phyloP scores from a whole-genome alignment of 2,329 filamentous ascomycete species.

The Cadophora sp. region DNA sequence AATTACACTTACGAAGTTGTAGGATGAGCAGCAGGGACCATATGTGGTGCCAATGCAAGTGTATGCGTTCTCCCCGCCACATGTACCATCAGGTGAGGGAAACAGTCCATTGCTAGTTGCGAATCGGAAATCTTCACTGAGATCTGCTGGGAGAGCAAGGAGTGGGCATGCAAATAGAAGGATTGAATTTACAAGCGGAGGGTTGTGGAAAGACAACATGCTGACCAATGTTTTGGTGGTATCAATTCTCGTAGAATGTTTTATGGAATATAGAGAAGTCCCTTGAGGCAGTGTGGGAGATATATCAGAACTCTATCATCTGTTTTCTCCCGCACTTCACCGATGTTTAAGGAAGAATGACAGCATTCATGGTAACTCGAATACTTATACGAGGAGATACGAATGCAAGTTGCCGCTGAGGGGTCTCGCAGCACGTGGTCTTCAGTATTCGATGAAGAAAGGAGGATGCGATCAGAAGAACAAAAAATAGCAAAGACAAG shows the following conservation, averaged over 20 bases:
- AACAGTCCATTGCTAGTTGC: not conserved
- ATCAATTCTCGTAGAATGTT: too few relatives aligned
- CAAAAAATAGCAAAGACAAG: too few relatives aligned
- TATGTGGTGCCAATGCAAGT: slow-evolving; percentile 17
- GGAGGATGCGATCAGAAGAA: not conserved
- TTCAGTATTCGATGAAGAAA: not conserved
- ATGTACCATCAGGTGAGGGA: slow-evolving; percentile 19
- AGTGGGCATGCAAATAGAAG: not conserved
- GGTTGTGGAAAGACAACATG: not conserved
- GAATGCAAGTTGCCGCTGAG: slow-evolving; percentile 15
- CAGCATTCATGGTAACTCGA: slow-evolving; percentile 9
- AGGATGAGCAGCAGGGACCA: slow-evolving; percentile 23
- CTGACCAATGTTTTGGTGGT: too few relatives aligned
- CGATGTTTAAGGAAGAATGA: not conserved
- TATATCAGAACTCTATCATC: too few relatives aligned
- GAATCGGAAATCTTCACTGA: not conserved
- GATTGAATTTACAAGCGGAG: not conserved
- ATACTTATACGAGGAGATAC: not conserved
- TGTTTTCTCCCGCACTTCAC: not conserved
- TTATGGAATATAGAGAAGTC: too few relatives aligned
- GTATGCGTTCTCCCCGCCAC: slow-evolving; percentile 12
- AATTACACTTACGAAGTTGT: slow-evolving; percentile 4
- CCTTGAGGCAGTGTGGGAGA: too few relatives aligned
- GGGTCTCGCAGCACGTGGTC: not conserved
- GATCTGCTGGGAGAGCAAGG: not conserved